Evolutionary conservation across 192 early-diverging fungal species (phyloP), one percentile per base, ranked within the genome.

Genomic region (Anaeromyces robustus): DNA sequence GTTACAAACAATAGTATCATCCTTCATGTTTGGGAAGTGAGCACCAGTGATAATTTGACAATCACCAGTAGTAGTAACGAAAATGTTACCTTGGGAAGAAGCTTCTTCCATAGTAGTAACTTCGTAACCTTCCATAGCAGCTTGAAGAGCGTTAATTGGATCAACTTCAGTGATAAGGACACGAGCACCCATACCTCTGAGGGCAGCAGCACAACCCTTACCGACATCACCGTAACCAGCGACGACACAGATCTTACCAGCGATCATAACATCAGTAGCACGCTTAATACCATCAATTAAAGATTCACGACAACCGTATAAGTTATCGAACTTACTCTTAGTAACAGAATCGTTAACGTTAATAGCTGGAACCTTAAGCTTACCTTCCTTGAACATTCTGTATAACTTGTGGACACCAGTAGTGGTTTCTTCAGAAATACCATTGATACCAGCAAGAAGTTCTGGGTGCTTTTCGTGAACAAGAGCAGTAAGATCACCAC

Each of bases 271-370:
- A 86, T 98, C 97, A 85, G 97, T 98, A 85, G 97, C 97, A 86
- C 97, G 93, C 96, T 98, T 98, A 92, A 97, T 98, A 85, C 97
- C 97, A 89, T 98, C 97, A 82, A 98, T 94, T 84, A 98, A 91
- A 39, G 96, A 97, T 92, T 98, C 97, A 86, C 97, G 95, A 94
- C 97, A 99, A 83, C 97, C 97, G 91, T 99, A 98, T 85, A 98
- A 86, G 93, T 98, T 98, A 90, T 98, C 97, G 86, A 98, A 98
- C 93, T 98, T 98, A 90, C 93, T 94, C 93, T 98, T 98, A 88
- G 97, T 96, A 85, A 98, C 97, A 30, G 96, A 97, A 92, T 97
- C 96, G 93, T 99, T 99, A 90, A 99, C 96, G 90, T 99, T 97
- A 92, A 99, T 99, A 87, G 97, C 95, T 79, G 97, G 96, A 82